Percentiles rank a stretch among this genome's conserved stretches.
These are phyloP conservation scores for Penicillium verhagenii DNA, from an alignment of 495 filamentous ascomycete species.

Conservation along the genomic window DNA sequence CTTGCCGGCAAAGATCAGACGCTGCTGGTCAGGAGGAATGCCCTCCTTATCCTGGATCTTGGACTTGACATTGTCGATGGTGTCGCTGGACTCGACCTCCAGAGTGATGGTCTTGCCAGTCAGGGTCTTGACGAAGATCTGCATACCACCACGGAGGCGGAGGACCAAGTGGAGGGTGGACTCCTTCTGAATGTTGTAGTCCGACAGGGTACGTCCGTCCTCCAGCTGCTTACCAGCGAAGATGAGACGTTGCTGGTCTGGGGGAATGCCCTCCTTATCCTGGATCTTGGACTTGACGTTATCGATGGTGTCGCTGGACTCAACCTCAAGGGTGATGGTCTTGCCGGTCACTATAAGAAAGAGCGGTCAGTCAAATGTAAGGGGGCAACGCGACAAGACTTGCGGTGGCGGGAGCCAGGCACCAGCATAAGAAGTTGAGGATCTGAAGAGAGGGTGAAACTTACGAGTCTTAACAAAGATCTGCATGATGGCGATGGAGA, in stretches of 20 bases:
- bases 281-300: constrained; percentile 99
- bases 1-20: constrained; percentile 71
- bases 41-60: constrained; percentile 81
- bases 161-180: constrained; percentile 94
- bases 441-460: constrained; percentile 34
- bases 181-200: constrained; percentile 99
- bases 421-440: neutral
- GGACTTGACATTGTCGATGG: constrained; percentile 92
- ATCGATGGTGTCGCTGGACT: constrained; percentile 97
- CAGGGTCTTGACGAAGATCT: constrained; percentile 93
- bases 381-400: no score
- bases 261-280: constrained; percentile 98
- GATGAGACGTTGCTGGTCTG: constrained; percentile 97
- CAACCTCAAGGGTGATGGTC: constrained; percentile 99
- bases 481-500: constrained; percentile 64
- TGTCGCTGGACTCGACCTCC: constrained; percentile 93
- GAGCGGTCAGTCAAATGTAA: constrained; percentile 18
- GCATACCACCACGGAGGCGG: constrained; percentile 98
- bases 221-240: constrained; percentile 98
- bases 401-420: neutral
- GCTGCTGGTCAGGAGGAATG: constrained; percentile 76
- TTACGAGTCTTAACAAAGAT: constrained; percentile 97
- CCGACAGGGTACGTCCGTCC: constrained; percentile 91
- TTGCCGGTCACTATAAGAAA: constrained; percentile 72
- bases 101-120: constrained; percentile 98